Base-by-base conservation (phyloP, 2,329 filamentous ascomycete species). In the Plenodomus lindquistii region DNA sequence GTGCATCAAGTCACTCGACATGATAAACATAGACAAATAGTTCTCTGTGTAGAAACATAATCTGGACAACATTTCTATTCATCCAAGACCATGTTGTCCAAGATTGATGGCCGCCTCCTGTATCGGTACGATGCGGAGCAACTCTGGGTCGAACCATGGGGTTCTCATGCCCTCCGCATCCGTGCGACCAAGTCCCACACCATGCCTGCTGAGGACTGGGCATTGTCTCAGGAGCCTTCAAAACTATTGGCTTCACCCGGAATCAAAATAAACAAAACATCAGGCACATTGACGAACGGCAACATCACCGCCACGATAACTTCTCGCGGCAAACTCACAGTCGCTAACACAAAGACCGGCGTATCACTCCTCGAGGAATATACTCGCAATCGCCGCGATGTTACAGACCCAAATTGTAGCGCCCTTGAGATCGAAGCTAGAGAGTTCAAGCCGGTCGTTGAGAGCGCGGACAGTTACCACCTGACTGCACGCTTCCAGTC, bases 401-500 rank as follows among this genome's bases (percentile, higher is more conserved):
- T 78, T 2, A 62, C 64, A 4, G 83, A 85, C 54, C 81, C 82
- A 0, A 84, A 84, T 62, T 81, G 79, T 66, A 84, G 80, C 53
- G 78, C 83, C 0, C 69, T 86, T 2, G 71, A 78, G 8, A 70
- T 86, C 16, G 75, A 82, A 50, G 80, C 81, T 1, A 79, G 84
- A 16, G 83, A 86, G 61, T 82, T 85, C 62, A 76, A 76, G 42
- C 77, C 81, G 0, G 76, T 79, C 2, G 67, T 76, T 0, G 82
- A 82, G 5, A 70, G 74, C 1, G 76, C 81, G 45, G 11, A 31
- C 27, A n/a, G n/a, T n/a, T 85, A 82, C 59, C 78, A 82, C 43
- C 70, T 86, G 8, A 85, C 82, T 0, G 73, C 79, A 55, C 76
- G 85, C 0, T 78, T 87, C 44, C 84, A 87, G 62, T 81, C 79